phyloP scores from a whole-genome alignment of 495 filamentous ascomycete genomes.

The Tuber aestivum region DNA sequence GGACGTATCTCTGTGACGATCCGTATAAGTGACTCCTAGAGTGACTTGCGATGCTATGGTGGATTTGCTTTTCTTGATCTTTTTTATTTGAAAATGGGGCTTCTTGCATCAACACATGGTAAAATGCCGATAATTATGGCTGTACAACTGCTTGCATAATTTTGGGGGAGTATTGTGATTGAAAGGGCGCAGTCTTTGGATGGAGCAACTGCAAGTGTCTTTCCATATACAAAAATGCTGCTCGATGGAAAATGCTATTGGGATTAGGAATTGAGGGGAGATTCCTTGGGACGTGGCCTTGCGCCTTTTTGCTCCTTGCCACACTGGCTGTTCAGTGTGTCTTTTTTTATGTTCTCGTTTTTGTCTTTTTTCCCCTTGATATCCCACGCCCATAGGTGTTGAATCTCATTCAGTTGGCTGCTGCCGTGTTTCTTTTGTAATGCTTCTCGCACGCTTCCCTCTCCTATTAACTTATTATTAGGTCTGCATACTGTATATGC shows the following conservation, averaged over 20 bases:
- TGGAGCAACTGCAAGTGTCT: conserved; percentile 28
- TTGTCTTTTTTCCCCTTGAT: conserved; percentile 28
- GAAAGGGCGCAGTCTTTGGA: conserved; percentile 14
- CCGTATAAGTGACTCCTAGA: not conserved
- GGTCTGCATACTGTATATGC: conserved; percentile 11
- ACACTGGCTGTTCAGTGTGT: conserved; percentile 27
- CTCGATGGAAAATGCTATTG: conserved; percentile 1
- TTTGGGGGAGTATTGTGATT: conserved; percentile 18
- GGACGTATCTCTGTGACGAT: conserved; percentile 77
- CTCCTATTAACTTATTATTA: not conserved
- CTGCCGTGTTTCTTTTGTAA: conserved; percentile 31
- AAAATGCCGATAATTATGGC: conserved; percentile 8
- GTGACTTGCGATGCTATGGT: conserved; percentile 16
- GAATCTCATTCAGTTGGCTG: conserved; percentile 29
- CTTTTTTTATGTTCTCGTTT: conserved; percentile 22
- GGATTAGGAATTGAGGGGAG: conserved; percentile 17
- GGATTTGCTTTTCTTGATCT: conserved; percentile 18
- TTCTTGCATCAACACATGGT: conserved; percentile 19
- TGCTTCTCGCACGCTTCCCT: not conserved
- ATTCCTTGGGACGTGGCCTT: conserved; percentile 27
- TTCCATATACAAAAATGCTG: conserved; percentile 36
- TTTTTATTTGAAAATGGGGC: conserved; percentile 36
- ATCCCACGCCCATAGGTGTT: conserved; percentile 18
- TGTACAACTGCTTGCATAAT: conserved; percentile 34
- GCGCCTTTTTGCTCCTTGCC: conserved; percentile 31